phyloP scores from a whole-genome alignment of 1,284 basidiomycete genomes.

The Ganoderma meredithae region DNA sequence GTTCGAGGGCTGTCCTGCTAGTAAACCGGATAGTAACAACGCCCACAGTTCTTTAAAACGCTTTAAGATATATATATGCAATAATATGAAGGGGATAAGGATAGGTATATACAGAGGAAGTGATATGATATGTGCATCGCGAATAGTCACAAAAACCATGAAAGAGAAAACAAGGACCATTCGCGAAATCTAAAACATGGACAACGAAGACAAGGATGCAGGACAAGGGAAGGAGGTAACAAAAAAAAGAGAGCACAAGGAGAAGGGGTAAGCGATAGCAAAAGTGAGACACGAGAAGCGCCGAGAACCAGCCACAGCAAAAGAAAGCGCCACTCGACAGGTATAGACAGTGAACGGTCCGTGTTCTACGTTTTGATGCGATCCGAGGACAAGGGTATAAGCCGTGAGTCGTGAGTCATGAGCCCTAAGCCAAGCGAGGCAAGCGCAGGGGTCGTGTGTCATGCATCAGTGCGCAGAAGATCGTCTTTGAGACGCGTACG shows the following conservation, averaged over 20 bases:
- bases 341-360: conserved; percentile 6
- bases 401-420: conserved; percentile 5
- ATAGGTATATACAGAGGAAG: conserved; percentile 4
- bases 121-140: conserved; percentile 2
- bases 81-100: background rate
- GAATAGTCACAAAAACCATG: background rate
- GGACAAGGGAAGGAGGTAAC: background rate
- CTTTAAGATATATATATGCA: background rate
- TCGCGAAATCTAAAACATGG: background rate
- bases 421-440: conserved; percentile 5
- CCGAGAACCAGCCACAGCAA: conserved; percentile 10
- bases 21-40: background rate
- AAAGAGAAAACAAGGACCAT: background rate
- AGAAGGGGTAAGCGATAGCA: background rate
- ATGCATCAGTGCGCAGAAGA: background rate
- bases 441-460: conserved; percentile 1
- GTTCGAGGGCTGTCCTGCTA: background rate
- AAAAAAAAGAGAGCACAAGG: background rate
- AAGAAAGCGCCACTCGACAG: background rate
- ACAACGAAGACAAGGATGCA: background rate
- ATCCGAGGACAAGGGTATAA: background rate
- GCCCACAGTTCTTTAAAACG: background rate
- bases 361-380: background rate
- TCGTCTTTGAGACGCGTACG: background rate
- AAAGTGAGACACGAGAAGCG: background rate